These are phyloP conservation scores for Tuber borchii DNA, from an alignment of 495 filamentous ascomycete species.

Conservation along the genomic window DNA sequence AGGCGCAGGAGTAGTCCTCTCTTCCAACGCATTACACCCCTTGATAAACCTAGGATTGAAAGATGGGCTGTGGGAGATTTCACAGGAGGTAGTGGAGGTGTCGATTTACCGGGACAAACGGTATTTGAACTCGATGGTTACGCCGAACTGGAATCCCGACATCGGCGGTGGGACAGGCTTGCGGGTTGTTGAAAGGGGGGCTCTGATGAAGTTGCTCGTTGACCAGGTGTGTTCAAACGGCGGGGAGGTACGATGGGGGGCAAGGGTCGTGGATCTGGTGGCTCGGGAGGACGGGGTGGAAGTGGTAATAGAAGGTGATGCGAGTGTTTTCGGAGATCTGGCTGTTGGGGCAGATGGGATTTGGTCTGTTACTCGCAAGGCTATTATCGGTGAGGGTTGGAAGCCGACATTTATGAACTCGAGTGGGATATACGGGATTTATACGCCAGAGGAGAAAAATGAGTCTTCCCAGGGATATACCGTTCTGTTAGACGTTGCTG, in stretches of 20 bases:
- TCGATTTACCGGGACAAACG: slow-evolving; percentile 20
- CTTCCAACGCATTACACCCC: slow-evolving; percentile 41
- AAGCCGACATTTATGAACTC: slow-evolving; percentile 26
- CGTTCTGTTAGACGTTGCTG: slow-evolving; percentile 30
- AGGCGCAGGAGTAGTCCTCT: slow-evolving; percentile 43
- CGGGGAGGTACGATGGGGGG: slow-evolving; percentile 13
- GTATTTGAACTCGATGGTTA: slow-evolving; percentile 12
- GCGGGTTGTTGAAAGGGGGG: slow-evolving; percentile 19
- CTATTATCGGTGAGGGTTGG: slow-evolving; percentile 45
- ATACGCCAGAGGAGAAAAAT: slow-evolving; percentile 10
- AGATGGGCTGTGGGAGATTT: slow-evolving; percentile 8
- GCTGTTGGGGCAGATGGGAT: slow-evolving; percentile 60
- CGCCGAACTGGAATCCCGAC: slow-evolving; percentile 18
- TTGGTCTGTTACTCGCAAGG: slow-evolving; percentile 48
- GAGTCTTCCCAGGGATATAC: slow-evolving; percentile 18
- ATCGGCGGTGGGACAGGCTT: slow-evolving; percentile 7
- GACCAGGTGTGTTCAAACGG: slow-evolving; percentile 16
- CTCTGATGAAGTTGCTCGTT: slow-evolving; percentile 11
- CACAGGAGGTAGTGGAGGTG: slow-evolving; percentile 3
- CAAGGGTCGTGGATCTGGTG: slow-evolving; percentile 9
- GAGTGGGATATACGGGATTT: slow-evolving; percentile 32
- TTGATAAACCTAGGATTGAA: slow-evolving; percentile 20
- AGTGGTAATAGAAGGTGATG: slow-evolving; percentile 43
- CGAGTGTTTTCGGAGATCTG: slow-evolving; percentile 48
- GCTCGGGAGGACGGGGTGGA: slow-evolving; percentile 19